Conservation (phyloP, 208 protist genomes). For the Jaenimonas drosophilae region DNA sequence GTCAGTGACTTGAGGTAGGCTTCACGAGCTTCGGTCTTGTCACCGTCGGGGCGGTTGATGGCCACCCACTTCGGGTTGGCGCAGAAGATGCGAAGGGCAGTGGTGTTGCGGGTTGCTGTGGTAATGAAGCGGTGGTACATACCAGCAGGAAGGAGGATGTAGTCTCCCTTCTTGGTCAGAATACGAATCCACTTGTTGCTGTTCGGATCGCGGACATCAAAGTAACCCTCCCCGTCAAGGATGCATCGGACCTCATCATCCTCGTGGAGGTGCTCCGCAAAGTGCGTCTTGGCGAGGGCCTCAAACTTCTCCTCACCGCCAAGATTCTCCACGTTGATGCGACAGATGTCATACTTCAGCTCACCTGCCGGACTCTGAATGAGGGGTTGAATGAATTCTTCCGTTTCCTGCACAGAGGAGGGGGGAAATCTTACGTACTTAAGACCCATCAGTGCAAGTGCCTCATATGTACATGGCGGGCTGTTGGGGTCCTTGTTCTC, state of each 20-base stretch:
- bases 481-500: conserved; percentile 41
- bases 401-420: too few species aligned
- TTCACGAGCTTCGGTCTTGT: conserved; percentile 18
- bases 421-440: too few species aligned
- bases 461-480: conserved; percentile 27
- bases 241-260: conserved; percentile 86
- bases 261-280: conserved; percentile 78
- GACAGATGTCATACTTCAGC: conserved; percentile 39
- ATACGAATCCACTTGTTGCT: conserved; percentile 74
- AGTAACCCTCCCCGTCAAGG: conserved; percentile 65
- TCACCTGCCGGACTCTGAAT: too few species aligned
- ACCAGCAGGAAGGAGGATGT: conserved; percentile 51
- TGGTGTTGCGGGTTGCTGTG: conserved; percentile 24
- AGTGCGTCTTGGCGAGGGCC: conserved; percentile 38
- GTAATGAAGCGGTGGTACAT: conserved; percentile 89
- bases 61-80: conserved; percentile 67
- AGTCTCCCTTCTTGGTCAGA: conserved; percentile 40
- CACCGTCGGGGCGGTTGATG: conserved; percentile 33
- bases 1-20: conserved; percentile 22
- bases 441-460: conserved; percentile 21
- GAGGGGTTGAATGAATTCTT: conserved; percentile 16
- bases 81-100: conserved; percentile 77
- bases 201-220: conserved; percentile 71
- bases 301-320: conserved; percentile 31
- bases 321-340: conserved; percentile 14